These are phyloP conservation scores for Eucalyptus virginea DNA, from an alignment of 345 rosid genomes.

Conservation along the genomic window DNA sequence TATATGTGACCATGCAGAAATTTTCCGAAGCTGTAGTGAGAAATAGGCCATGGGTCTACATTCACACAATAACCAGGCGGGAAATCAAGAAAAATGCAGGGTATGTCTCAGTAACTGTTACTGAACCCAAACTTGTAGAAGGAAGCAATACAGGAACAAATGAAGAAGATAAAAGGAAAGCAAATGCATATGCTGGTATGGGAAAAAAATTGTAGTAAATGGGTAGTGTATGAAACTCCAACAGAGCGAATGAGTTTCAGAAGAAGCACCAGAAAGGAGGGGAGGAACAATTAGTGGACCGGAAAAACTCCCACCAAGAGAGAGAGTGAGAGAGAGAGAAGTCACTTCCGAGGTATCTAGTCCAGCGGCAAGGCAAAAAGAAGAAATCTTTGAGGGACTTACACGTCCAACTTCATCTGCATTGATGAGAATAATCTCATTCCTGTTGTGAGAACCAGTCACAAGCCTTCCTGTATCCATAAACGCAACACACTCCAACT, in stretches of 20 bases:
- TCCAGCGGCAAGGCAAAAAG: not conserved
- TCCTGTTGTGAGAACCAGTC: conserved; percentile 92
- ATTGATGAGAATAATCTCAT: conserved; percentile 79
- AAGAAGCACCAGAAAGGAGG: not conserved
- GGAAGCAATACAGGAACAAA: not conserved
- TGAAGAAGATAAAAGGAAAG: not conserved
- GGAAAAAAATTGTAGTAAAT: not conserved
- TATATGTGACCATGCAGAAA: not conserved
- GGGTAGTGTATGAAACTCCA: not conserved
- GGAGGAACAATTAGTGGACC: not conserved
- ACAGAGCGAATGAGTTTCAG: not conserved
- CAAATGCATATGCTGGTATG: not conserved
- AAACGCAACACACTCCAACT: not conserved
- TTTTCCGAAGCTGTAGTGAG: not conserved
- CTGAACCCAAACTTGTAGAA: not conserved
- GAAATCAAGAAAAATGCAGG: not conserved
- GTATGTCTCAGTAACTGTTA: not conserved
- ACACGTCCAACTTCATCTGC: conserved; percentile 70
- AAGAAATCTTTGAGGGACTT: conserved; percentile 4
- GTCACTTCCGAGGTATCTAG: not conserved
- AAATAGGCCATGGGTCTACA: not conserved
- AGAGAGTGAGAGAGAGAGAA: not conserved
- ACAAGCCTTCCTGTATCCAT: conserved; percentile 46
- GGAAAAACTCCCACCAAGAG: not conserved
- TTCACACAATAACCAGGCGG: not conserved